phyloP scores from a whole-genome alignment of 1,284 basidiomycete species.

The Ustilago vetiveriae region DNA sequence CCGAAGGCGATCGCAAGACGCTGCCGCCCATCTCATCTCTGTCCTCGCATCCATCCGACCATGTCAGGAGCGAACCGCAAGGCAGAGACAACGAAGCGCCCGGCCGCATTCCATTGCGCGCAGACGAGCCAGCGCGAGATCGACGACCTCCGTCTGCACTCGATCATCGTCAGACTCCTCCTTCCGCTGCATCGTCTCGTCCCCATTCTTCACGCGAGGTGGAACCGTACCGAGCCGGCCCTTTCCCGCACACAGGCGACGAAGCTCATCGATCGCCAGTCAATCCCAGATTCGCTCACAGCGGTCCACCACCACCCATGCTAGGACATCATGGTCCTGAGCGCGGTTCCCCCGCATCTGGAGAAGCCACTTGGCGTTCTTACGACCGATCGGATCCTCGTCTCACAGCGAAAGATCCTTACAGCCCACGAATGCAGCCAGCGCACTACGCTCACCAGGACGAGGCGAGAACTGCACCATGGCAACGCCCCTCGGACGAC shows the following conservation, averaged over 20 bases:
- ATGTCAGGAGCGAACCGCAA: slow-evolving; percentile 2
- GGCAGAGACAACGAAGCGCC: neutral
- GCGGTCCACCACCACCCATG: slow-evolving; percentile 17
- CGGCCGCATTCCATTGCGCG: slow-evolving; percentile 1
- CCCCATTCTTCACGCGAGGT: slow-evolving; percentile 9
- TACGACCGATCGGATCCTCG: slow-evolving; percentile 20
- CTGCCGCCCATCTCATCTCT: slow-evolving; percentile 31
- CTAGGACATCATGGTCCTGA: slow-evolving; percentile 14
- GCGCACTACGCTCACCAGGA: slow-evolving; percentile 13
- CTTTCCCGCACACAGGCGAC: slow-evolving; percentile 10
- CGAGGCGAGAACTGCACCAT: slow-evolving; percentile 11
- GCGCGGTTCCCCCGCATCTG: slow-evolving; percentile 15
- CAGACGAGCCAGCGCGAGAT: slow-evolving; percentile 12
- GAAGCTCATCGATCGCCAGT: slow-evolving; percentile 7
- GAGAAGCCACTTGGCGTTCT: slow-evolving; percentile 24
- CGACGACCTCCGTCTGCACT: slow-evolving; percentile 13
- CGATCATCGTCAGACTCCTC: slow-evolving; percentile 19
- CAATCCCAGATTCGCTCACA: slow-evolving; percentile 4
- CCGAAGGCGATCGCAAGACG: slow-evolving; percentile 32
- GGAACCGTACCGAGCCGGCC: slow-evolving; percentile 5
- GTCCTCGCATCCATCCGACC: slow-evolving; percentile 10
- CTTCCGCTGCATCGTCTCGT: slow-evolving; percentile 12
- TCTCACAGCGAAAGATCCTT: slow-evolving; percentile 17
- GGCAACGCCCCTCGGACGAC: slow-evolving; percentile 23
- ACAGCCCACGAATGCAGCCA: slow-evolving; percentile 17